A percentile compares a stretch with the other conserved stretches of the same genome.
Conservation (phyloP, 805 yeast genomes). For the Schizosaccharomyces lindneri region DNA sequence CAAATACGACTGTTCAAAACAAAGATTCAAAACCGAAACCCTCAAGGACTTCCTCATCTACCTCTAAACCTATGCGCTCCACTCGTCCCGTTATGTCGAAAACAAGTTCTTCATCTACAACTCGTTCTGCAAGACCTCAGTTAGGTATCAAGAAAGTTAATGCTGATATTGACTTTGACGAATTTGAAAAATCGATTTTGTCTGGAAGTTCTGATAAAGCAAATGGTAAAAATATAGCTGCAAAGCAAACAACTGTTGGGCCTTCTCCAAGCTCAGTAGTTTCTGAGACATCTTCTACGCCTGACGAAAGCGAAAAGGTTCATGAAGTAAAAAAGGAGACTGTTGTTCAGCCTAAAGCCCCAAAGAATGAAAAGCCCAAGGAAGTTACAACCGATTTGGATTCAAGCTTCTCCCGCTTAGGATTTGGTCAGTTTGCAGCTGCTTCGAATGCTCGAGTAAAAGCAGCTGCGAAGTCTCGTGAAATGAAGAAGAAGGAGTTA, state of each 20-base stretch:
- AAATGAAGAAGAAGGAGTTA: neutral
- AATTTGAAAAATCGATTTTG: neutral
- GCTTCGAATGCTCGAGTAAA: slow-evolving; percentile 12
- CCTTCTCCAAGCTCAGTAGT: slow-evolving; percentile 9
- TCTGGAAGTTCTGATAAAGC: neutral
- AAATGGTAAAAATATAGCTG: neutral
- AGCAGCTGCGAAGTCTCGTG: slow-evolving; percentile 20
- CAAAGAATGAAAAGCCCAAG: neutral
- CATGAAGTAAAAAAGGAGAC: no score
- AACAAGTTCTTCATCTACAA: neutral
- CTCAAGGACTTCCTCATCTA: no score
- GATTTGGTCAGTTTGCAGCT: slow-evolving; percentile 45
- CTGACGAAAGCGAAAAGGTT: neutral
- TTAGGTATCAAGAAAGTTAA: slow-evolving; percentile 14
- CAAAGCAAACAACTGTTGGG: neutral
- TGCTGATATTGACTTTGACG: slow-evolving; percentile 32
- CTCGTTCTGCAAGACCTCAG: neutral
- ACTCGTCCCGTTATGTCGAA: no score
- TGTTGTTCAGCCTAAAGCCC: no score
- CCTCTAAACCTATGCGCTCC: no score
- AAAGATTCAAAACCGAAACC: no score
- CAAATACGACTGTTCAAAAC: no score
- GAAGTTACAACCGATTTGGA: neutral
- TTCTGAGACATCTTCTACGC: slow-evolving; percentile 5
- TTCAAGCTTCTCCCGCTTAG: slow-evolving; percentile 36